Percentiles rank a stretch among this genome's conserved stretches.
Conservation (phyloP, 257 asterid species). For the Capsicum pubescens region DNA sequence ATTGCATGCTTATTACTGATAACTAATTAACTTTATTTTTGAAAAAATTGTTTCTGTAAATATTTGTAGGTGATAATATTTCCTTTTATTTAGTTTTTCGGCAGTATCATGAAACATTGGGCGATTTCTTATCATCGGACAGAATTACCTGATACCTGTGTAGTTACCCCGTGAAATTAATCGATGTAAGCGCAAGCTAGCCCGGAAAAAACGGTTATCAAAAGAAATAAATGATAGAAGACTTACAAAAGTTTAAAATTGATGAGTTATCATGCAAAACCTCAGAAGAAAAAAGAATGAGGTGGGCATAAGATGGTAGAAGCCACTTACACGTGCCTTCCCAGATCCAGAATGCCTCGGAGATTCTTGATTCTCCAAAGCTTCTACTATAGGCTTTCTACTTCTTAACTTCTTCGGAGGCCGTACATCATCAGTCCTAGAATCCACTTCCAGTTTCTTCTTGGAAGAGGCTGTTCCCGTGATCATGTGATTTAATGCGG, state of each 20-base stretch:
- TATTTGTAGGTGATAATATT: neutral
- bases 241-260: neutral
- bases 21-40: neutral
- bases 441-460: constrained; percentile 1
- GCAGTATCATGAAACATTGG: neutral
- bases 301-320: neutral
- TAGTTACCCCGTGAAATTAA: neutral
- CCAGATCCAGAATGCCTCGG: neutral
- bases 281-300: constrained; percentile 9
- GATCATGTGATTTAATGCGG: neutral
- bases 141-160: neutral
- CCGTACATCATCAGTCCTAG: neutral
- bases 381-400: neutral
- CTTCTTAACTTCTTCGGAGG: constrained; percentile 22
- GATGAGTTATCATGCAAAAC: constrained; percentile 22
- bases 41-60: constrained; percentile 3
- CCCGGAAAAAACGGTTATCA: neutral
- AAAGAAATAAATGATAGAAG: constrained; percentile 5
- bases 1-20: neutral
- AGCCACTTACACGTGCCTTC: constrained; percentile 22
- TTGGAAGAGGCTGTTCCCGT: neutral
- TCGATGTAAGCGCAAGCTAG: neutral
- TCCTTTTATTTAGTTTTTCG: neutral
- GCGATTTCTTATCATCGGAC: too few relatives aligned
- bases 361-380: neutral